Percentiles rank a stretch among this genome's conserved stretches.
These are phyloP conservation scores for Fusarium continuum DNA, from an alignment of 2,329 filamentous ascomycete genomes.

Conservation along the genomic window DNA sequence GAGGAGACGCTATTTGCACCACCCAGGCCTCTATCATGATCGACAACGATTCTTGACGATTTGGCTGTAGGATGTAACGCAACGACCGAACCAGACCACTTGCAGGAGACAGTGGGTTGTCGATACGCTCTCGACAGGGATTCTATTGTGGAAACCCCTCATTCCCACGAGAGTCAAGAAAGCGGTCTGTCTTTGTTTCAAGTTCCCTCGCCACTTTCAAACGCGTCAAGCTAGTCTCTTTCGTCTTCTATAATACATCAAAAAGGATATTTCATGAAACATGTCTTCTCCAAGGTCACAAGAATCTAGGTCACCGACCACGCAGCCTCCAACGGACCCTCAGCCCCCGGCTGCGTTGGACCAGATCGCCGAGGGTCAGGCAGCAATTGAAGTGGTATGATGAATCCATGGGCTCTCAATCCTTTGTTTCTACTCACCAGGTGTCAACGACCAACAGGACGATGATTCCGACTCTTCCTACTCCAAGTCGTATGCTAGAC, in stretches of 20 bases:
- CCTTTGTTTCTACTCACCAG: not conserved
- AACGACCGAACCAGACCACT: not conserved
- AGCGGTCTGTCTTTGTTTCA: not conserved
- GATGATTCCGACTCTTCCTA: constrained; percentile 31
- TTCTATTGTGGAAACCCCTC: not conserved
- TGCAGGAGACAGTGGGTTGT: not conserved
- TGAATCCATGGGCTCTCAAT: accelerated
- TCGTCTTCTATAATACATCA: not conserved
- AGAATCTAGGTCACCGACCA: not conserved
- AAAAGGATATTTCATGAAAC: not conserved
- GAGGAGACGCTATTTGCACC: too few relatives aligned
- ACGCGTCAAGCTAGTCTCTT: not conserved
- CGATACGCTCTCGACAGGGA: not conserved
- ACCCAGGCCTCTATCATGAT: too few relatives aligned
- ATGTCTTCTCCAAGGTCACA: constrained; percentile 20
- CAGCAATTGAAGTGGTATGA: constrained; percentile 25
- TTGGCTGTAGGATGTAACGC: not conserved
- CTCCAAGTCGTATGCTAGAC: constrained; percentile 7
- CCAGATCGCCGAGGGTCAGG: not conserved
- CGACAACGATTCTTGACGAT: not conserved
- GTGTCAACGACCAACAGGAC: not conserved
- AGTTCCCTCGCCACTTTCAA: not conserved
- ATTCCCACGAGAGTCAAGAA: not conserved
- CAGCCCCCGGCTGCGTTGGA: not conserved
- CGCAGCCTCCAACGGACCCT: not conserved